A percentile compares a stretch with the other conserved stretches of the same genome.
Conservation (phyloP, 371 early-diverging fungal genomes). For the Syncephalastrum sp. region DNA sequence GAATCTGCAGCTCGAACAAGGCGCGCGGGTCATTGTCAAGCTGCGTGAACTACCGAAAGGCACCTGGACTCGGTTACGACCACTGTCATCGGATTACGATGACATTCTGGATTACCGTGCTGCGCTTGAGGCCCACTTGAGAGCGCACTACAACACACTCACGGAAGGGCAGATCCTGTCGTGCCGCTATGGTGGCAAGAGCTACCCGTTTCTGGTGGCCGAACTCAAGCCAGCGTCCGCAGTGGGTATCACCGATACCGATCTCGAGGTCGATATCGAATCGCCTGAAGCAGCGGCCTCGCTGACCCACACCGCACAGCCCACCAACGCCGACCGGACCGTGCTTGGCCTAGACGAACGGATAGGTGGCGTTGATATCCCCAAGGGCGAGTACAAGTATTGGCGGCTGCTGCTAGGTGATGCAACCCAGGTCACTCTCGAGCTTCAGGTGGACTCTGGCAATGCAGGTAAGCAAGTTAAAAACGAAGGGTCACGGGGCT, state of each 20-base stretch:
- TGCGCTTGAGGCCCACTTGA: slow-evolving; percentile 73
- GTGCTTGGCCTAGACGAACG: background rate
- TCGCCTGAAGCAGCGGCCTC: slow-evolving; percentile 28
- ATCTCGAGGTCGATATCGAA: slow-evolving; percentile 81
- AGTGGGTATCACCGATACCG: slow-evolving; percentile 78
- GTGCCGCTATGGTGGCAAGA: slow-evolving; percentile 56
- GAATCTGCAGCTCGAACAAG: slow-evolving; percentile 32
- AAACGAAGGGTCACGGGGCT: background rate
- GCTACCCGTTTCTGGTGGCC: slow-evolving; percentile 62
- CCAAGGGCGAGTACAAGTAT: slow-evolving; percentile 25
- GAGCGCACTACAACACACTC: slow-evolving; percentile 72
- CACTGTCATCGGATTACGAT: slow-evolving; percentile 50
- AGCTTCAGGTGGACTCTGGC: slow-evolving; percentile 26
- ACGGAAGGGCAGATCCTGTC: slow-evolving; percentile 65
- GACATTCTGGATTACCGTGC: slow-evolving; percentile 72
- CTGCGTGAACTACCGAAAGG: slow-evolving; percentile 65
- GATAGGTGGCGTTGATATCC: slow-evolving; percentile 6
- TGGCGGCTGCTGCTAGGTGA: slow-evolving; percentile 26
- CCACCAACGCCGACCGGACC: background rate
- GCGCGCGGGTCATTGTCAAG: slow-evolving; percentile 52
- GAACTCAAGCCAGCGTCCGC: slow-evolving; percentile 68
- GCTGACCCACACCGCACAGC: background rate
- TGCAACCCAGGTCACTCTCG: slow-evolving; percentile 8
- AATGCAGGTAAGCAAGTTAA: slow-evolving; percentile 31
- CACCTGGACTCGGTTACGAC: slow-evolving; percentile 67